Conservation (phyloP, 352 stramenopile species). For the Globisporangium ultimum region DNA sequence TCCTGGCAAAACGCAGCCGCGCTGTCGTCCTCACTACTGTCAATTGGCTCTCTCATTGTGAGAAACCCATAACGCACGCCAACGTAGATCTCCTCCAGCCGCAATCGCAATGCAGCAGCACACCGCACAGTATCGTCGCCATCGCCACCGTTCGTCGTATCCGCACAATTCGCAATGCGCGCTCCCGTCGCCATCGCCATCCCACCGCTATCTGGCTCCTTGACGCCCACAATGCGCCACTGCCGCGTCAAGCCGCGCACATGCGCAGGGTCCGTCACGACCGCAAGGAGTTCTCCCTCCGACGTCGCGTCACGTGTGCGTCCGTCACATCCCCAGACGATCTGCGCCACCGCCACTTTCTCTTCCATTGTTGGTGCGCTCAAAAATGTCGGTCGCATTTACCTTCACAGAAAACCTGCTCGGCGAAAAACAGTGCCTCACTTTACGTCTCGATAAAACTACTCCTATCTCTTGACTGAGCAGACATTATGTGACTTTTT, state of each 20-base stretch:
- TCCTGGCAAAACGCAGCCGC: neutral
- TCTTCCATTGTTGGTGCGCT: no score
- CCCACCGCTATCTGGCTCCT: neutral
- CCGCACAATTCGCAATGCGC: neutral
- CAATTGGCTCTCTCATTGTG: neutral
- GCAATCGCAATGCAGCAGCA: constrained; percentile 4
- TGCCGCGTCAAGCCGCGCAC: neutral
- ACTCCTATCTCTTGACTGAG: no score
- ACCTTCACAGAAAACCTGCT: neutral
- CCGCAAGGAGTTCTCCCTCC: neutral
- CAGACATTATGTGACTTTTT: no score
- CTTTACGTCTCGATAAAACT: no score
- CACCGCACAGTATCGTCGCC: neutral
- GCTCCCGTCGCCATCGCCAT: neutral
- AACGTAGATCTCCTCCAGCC: constrained; percentile 14
- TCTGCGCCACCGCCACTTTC: neutral
- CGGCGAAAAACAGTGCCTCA: neutral
- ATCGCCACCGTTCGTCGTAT: neutral
- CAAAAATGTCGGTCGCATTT: neutral
- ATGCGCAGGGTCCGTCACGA: constrained; percentile 7
- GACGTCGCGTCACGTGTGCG: neutral
- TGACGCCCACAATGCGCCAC: constrained; percentile 2
- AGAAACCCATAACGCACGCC: constrained; percentile 10
- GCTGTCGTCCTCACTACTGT: neutral
- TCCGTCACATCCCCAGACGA: constrained; percentile 5